Evolutionary conservation across 768 basidiomycete species (phyloP), one percentile per base, ranked within the genome.

Genomic region (Russula earlei): DNA sequence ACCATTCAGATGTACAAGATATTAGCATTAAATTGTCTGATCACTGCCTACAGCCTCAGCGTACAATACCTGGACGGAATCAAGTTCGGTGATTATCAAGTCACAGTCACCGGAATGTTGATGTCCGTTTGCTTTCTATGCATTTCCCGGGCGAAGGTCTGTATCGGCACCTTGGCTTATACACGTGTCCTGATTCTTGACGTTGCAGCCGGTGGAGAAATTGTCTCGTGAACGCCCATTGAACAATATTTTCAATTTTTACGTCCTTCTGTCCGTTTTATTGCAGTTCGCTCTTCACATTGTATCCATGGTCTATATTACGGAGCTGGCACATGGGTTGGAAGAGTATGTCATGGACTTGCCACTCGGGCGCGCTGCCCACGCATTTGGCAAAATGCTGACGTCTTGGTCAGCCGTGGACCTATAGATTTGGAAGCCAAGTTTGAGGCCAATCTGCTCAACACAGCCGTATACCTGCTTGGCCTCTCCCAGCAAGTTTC

Each of bases 1-100:
- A 99, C 96, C 3, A 87, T 95, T 52, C 96, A 99, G 72, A 99
- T 99, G 96, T 99, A 97, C 82, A 96, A 97, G 75, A 99, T 99
- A 63, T 76, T 99, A 36, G 96, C 95, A 1, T 74, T 99, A 54
- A 99, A 98, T 68, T 98, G 96, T 67, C 75, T 99, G 40, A 99
- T 98, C 70, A 95, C 94, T 3, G 96, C 96, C n/a, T 98, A 95
- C 73, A 94, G 91, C 68, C 75, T 98, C 58, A 93, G 90, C 63
- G 96, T 98, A 29, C 94, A 95, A 69, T 97, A 99, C 67, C 77
- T 99, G 2, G 95, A 98, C 61, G 96, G 96, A 19, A 97, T 99
- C 78, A 98, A 98, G 71, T 97, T 94, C 70, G 96, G 96, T 14
- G 96, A 99, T 68, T 99, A 99, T 68, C 95, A 99, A 67, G 87